Conservation (phyloP, 139 green algal species). For the Mesotaenium endlicherianum region DNA sequence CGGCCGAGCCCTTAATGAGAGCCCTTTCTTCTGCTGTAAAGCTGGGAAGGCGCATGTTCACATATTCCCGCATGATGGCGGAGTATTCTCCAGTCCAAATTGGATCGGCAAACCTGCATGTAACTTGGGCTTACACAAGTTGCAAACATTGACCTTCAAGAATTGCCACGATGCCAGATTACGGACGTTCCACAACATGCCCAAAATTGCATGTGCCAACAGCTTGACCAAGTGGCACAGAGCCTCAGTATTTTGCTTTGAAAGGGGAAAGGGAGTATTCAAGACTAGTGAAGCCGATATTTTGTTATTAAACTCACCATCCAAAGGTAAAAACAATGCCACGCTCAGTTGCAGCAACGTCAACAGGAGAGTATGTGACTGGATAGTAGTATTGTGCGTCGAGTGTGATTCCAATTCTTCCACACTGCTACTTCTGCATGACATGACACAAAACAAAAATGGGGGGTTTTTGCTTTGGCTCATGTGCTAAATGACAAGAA, state of each 20-base stretch:
- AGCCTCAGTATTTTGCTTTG: too few species aligned
- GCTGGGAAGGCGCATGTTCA: not conserved
- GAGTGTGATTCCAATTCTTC: conserved; percentile 59
- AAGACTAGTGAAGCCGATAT: too few species aligned
- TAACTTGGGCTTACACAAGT: too few species aligned
- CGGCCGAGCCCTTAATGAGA: not conserved
- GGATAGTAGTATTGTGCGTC: conserved; percentile 55
- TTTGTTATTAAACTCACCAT: too few species aligned
- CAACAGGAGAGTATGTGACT: not conserved
- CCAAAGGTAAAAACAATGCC: conserved; percentile 49
- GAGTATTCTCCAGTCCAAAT: conserved; percentile 21
- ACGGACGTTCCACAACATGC: not conserved
- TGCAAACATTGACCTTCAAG: not conserved
- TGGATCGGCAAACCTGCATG: conserved; percentile 43
- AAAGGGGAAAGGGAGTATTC: too few species aligned
- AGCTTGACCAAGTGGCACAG: too few species aligned
- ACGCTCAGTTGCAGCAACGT: conserved; percentile 50
- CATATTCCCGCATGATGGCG: conserved; percentile 15
- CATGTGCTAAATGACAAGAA: too few species aligned
- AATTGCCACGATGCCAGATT: too few species aligned
- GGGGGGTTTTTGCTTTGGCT: too few species aligned
- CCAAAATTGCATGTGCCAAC: too few species aligned
- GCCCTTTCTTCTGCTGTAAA: not conserved
- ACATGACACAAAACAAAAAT: too few species aligned
- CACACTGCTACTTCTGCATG: conserved; percentile 46